phyloP scores from a whole-genome alignment of 805 yeast species.

The Lipomyces sp. region DNA sequence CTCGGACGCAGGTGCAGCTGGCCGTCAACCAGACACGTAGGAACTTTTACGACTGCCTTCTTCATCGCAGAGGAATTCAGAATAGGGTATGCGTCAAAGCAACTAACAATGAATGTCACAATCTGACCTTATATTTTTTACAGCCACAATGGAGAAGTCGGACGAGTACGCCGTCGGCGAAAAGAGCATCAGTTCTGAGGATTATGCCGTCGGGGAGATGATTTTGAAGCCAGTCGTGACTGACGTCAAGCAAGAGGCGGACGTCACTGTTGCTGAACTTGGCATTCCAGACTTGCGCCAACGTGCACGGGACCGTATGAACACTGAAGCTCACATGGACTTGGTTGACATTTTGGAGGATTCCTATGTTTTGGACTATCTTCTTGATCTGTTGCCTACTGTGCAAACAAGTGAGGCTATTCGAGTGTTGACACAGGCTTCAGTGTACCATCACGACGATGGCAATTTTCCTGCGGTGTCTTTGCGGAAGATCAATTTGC shows the following conservation, averaged over 20 bases:
- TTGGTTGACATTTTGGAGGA: conserved; percentile 13
- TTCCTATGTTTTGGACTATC: conserved; percentile 35
- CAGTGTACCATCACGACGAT: conserved; percentile 43
- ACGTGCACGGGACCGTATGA: conserved; percentile 16
- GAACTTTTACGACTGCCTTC: no score
- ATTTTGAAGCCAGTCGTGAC: no score
- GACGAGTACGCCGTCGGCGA: no score
- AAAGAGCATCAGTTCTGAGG: no score
- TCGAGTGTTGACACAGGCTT: conserved; percentile 38
- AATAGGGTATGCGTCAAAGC: no score
- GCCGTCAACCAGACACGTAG: no score
- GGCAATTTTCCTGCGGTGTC: conserved; percentile 44
- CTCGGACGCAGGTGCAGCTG: no score
- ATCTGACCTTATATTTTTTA: no score
- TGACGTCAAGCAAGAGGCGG: conserved; percentile 21
- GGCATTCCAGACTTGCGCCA: conserved; percentile 18
- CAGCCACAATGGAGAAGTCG: no score
- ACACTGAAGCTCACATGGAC: conserved; percentile 9
- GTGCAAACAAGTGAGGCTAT: conserved; percentile 41
- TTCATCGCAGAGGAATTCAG: no score
- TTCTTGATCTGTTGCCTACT: conserved; percentile 43
- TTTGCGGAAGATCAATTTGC: conserved; percentile 35
- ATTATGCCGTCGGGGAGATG: no score
- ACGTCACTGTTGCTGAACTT: conserved; percentile 10
- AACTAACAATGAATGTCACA: no score